Conservation (phyloP, 1,139 yeast genomes). For the Saccharomyces hybrid region DNA sequence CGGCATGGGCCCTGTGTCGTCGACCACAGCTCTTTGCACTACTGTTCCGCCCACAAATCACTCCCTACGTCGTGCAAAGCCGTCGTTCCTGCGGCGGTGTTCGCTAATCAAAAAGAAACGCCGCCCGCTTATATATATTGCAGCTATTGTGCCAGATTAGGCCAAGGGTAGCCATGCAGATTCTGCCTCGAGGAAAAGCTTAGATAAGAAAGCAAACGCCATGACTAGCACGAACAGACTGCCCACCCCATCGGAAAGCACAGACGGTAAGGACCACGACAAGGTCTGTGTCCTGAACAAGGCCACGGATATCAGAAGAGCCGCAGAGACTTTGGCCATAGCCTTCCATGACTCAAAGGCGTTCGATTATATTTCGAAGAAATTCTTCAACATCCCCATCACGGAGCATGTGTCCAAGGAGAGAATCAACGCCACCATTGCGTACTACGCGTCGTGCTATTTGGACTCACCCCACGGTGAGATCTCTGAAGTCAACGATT, state of each 20-base stretch:
- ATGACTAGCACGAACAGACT: background rate
- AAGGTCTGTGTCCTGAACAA: background rate
- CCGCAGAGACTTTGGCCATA: conserved; percentile 20
- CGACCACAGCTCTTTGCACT: too few species aligned
- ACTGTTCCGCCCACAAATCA: background rate
- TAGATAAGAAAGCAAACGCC: background rate
- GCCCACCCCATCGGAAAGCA: background rate
- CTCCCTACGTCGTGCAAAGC: too few species aligned
- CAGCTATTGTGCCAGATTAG: background rate
- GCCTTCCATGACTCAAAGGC: conserved; percentile 26
- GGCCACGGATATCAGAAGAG: conserved; percentile 20
- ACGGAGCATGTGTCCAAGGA: conserved; percentile 18
- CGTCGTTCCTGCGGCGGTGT: too few species aligned
- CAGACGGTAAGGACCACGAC: background rate
- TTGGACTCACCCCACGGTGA: conserved; percentile 26
- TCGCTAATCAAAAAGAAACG: background rate
- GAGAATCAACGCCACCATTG: conserved; percentile 21
- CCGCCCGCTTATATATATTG: background rate
- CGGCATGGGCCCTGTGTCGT: too few species aligned
- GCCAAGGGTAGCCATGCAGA: background rate
- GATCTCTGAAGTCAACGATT: conserved; percentile 27
- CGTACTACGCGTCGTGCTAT: background rate
- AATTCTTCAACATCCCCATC: conserved; percentile 23
- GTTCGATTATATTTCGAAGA: conserved; percentile 26
- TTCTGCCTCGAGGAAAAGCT: too few species aligned